Evolutionary conservation across 805 yeast species (phyloP).

Genomic region (Zygosaccharomyces lentus): DNA sequence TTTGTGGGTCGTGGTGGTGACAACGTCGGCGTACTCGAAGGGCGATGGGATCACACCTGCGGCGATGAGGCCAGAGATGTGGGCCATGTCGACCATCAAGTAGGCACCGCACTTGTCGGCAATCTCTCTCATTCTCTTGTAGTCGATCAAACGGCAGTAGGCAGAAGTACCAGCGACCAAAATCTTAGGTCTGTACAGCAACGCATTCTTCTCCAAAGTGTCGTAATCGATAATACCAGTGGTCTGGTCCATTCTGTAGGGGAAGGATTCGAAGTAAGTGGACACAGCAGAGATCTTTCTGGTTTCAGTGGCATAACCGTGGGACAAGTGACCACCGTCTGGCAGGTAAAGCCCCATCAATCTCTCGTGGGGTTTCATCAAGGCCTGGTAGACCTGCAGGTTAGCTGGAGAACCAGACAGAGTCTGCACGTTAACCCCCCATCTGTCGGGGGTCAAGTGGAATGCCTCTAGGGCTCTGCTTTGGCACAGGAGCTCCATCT

Average conservation of each 20-base stretch:
- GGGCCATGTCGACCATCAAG: slow-evolving; percentile 97
- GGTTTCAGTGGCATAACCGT: slow-evolving; percentile 94
- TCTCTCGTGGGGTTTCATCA: slow-evolving; percentile 93
- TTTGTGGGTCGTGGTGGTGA: slow-evolving; percentile 98
- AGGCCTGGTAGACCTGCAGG: slow-evolving; percentile 91
- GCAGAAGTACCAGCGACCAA: slow-evolving; percentile 98
- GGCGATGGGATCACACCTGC: slow-evolving; percentile 96
- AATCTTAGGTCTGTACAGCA: slow-evolving; percentile 91
- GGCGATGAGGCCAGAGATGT: slow-evolving; percentile 91
- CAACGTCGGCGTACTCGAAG: slow-evolving; percentile 94
- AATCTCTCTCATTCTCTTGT: slow-evolving; percentile 91
- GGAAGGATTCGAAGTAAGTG: slow-evolving; percentile 97
- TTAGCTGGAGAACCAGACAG: slow-evolving; percentile 98
- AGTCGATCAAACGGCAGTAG: slow-evolving; percentile 93
- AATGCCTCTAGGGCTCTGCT: slow-evolving; percentile 91
- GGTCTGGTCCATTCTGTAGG: slow-evolving; percentile 85
- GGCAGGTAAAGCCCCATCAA: slow-evolving; percentile 97
- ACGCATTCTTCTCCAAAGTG: slow-evolving; percentile 84
- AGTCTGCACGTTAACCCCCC: slow-evolving; percentile 99
- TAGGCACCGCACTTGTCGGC: slow-evolving; percentile 98
- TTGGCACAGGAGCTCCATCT: slow-evolving; percentile 89
- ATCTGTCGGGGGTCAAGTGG: slow-evolving; percentile 66
- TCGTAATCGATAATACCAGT: slow-evolving; percentile 97
- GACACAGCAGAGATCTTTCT: slow-evolving; percentile 94
- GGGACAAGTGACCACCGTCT: slow-evolving; percentile 98